Base-by-base conservation (phyloP, 148 eudicot species). In the Diospyros kaki region DNA sequence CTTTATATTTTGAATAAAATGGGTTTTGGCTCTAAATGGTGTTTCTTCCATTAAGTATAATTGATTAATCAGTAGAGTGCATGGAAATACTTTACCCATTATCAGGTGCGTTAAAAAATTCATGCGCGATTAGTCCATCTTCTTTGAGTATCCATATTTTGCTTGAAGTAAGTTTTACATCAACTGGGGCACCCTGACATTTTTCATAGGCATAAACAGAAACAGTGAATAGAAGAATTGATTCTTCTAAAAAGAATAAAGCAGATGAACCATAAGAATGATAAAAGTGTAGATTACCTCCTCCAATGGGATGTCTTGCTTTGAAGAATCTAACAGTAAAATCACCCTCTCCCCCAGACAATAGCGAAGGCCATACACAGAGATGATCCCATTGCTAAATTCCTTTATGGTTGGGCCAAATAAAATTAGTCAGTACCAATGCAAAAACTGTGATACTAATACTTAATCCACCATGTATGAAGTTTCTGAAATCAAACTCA, bases 101-200 rank as follows among this genome's bases (percentile, higher is more conserved):
- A 69, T 52, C 74, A 82, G 75, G 81, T 42, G 77, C 64, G 79
- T 63, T 50, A 73, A 77, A 74, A 72, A 95, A 74, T 60, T 77
- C 83, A 59, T 81, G 87, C 87, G 81, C 81, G 71, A 85, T 68
- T 68, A 95, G 74, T 63, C 86, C 91, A 76, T 92, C 93, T 82
- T 89, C 99, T 76, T 82, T 90, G 28, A 95, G 86, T 75, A 92
- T 71, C 96, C 96, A 95, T 72, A 95, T 80, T 73, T 89, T 92
- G 75, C 77, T 74, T 71, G 88, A 84, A 64, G 92, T 76, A 71
- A 95, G 85, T 78, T 85, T 89, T 50, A 95, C 89, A 86, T 89
- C 97, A 76, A 89, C 74, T 51, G 81, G 79, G 71, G 78, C 85
- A 65, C 83, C 93, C 97, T 89, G 66, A 74, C 65, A 81, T 51